Evolutionary conservation across 75 land plant species (phyloP).

Genomic region (Cupressus sempervirens): DNA sequence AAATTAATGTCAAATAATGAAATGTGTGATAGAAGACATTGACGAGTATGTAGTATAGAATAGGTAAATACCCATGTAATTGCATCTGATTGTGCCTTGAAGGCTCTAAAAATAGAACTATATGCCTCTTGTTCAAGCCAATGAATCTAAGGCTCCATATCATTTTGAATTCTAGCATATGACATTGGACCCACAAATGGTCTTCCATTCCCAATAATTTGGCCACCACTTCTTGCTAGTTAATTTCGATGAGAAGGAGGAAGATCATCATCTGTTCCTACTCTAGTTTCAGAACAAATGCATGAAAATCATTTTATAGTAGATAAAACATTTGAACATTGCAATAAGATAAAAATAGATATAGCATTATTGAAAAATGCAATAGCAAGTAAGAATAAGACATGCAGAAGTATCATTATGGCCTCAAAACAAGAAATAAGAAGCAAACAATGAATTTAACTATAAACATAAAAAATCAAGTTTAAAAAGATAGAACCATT

Average conservation of each 20-base stretch:
- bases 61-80: too few relatives aligned
- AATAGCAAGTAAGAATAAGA: background rate
- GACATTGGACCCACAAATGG: constrained; percentile 15
- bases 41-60: too few relatives aligned
- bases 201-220: constrained; percentile 47
- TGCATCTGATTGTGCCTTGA: too few relatives aligned
- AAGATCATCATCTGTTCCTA: constrained; percentile 51
- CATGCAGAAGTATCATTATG: background rate
- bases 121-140: constrained; percentile 91
- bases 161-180: constrained; percentile 36
- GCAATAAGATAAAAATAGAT: background rate
- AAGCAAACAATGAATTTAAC: too few relatives aligned
- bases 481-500: too few relatives aligned
- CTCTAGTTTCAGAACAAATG: constrained; percentile 6
- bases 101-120: constrained; percentile 76
- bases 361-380: background rate
- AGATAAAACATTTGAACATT: background rate
- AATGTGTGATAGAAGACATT: too few relatives aligned
- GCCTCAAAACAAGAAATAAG: background rate
- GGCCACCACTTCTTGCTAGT: constrained; percentile 28
- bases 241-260: constrained; percentile 46
- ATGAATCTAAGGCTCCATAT: constrained; percentile 53
- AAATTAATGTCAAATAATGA: too few relatives aligned
- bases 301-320: background rate
- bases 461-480: too few relatives aligned